Base-by-base conservation (phyloP, 176 grass and related monocot species). In the Luzula sylvatica region DNA sequence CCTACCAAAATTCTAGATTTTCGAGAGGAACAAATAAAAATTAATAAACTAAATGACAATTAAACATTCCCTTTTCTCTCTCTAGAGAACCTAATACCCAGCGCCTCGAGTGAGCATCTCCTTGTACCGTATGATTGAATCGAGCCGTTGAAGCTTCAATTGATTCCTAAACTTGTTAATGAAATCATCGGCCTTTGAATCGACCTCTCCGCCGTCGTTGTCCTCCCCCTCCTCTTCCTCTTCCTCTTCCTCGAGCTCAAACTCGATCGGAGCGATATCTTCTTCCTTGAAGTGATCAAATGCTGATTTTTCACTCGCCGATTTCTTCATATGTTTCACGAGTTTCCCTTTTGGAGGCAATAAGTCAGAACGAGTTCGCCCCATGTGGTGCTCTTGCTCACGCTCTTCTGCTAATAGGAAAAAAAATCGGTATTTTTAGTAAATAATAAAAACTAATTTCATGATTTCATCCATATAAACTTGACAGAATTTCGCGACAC, bases 131-230 rank as follows among this genome's bases (percentile, higher is more conserved):
- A 77, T 41, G 68, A 86, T 77, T 55, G 92, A 96, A 49, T 90
- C 58, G n/a, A 96, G 61, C 49, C 92, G 84, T 75, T 96, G 92
- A 21, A 96, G 75, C 81, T 72, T 79, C 46, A 96, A 68, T 68
- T 96, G 72, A 23, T 82, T 72, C 22, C 11, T 81, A 75, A 96
- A 96, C 12, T 48, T 80, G 71, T 83, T 86, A 49, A 96, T 96
- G 81, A 96, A 96, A 62, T 79, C 78, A 58, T 96, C 85, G 4
- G 92, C 92, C 40, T 63, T 65, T 7, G 78, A 81, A 73, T 90
- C 86, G 35, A 90, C 92, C 75, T 69, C 70, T 2, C 47, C 56
- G 27, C 38, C 62, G 7, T 65, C 75, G 1, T 71, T 74, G 7
- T 57, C 12, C 28, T 35, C 26, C 7, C 41, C 35, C n/a, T 46